Conservation (phyloP, 2,329 filamentous ascomycete species). For the Pochonia chlamydosporia region DNA sequence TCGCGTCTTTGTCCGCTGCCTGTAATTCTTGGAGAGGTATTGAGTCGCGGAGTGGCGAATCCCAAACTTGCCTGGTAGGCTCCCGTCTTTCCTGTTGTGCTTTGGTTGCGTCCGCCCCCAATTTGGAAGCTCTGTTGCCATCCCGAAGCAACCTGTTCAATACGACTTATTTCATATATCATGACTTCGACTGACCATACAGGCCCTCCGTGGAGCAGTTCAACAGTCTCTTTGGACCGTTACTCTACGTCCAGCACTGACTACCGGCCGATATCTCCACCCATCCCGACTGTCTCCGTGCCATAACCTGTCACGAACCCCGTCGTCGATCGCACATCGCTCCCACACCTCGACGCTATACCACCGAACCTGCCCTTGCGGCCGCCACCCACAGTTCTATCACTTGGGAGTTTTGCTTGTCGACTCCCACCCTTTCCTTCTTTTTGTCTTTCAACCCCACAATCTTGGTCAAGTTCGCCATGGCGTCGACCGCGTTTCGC, state of each 20-base stretch:
- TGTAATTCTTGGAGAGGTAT: not conserved
- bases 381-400: slow-evolving; percentile 2
- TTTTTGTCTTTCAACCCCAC: not conserved
- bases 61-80: slow-evolving; percentile 11
- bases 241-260: not conserved
- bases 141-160: slow-evolving; percentile 4
- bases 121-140: not conserved
- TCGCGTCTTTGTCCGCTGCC: slow-evolving; percentile 10
- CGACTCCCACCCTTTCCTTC: not conserved
- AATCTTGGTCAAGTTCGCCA: slow-evolving; percentile 29
- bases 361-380: not conserved
- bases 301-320: slow-evolving; percentile 2
- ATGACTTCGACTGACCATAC: slow-evolving; percentile 15
- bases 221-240: not conserved
- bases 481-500: slow-evolving; percentile 86
- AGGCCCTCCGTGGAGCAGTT: not conserved
- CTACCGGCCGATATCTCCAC: slow-evolving; percentile 3
- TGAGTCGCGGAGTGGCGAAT: slow-evolving; percentile 11
- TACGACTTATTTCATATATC: not conserved
- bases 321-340: slow-evolving; percentile 5
- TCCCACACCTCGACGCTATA: slow-evolving; percentile 2
- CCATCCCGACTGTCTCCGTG: not conserved
- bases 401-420: slow-evolving; percentile 7
- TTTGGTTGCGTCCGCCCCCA: slow-evolving; percentile 3
- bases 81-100: slow-evolving; percentile 5